Base-by-base conservation (phyloP, 2,329 filamentous ascomycete species). In the Blumeriella jaapii region DNA sequence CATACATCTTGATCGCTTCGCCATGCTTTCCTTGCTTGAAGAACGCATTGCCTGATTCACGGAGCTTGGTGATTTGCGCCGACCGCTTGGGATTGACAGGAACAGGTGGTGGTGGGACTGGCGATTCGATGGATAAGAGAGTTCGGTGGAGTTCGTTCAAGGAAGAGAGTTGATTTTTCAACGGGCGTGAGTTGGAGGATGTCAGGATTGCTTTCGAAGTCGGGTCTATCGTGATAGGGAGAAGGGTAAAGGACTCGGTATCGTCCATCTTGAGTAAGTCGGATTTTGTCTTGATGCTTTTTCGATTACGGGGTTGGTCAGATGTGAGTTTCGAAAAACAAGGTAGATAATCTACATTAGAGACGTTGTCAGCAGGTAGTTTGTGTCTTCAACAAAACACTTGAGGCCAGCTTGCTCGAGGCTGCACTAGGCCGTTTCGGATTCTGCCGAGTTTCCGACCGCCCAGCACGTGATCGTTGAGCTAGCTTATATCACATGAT, bases 1-100 rank as follows among this genome's bases (percentile, higher is more conserved):
- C 72, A 65, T 96, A 95, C 49, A 87, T 70, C 49, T 77, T 78
- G 48, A 85, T 68, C 3, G 89, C 89, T 36, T 93, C 84, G 37
- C 60, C 61, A 62, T 81, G 75, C 48, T 75, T 70, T 50, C 71
- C 71, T 61, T 89, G 87, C 60, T 84, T 81, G 67, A 83, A 89
- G 49, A 82, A 75, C 39, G 64, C 64, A 65, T 94, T 94, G 52
- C 85, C 89, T 38, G 71, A 72, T 58, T 96, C 91, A 57, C 86
- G 83, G 47, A 96, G 77, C 64, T 96, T 96, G 61, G 69, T 74
- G 60, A 98, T 82, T 56, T 87, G 77, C 22, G 83, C 85, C 47
- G 73, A 78, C 54, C 89, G 84, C 64, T 95, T 94, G 33, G 85
- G 87, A 67, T 94, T 93, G 43, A 95, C 79, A 40, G 87, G 87